phyloP scores from a whole-genome alignment of 495 filamentous ascomycete genomes.

The Parachaetomium inaequale region DNA sequence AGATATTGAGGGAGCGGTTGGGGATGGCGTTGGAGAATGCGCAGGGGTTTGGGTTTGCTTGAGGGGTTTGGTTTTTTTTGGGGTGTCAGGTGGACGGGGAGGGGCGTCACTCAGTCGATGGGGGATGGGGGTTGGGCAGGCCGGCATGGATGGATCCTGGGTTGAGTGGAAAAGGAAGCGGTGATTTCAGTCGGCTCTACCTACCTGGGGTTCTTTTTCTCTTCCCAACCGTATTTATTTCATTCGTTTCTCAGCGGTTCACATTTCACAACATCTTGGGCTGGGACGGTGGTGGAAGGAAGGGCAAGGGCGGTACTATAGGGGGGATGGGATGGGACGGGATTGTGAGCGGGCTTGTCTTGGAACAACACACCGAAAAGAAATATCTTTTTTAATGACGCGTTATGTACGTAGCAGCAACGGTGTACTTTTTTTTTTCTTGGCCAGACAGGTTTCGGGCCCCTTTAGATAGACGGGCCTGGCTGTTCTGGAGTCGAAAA shows the following conservation, averaged over 20 bases:
- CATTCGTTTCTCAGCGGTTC: neutral
- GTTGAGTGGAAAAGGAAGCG: too few relatives aligned
- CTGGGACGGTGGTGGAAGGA: too few relatives aligned
- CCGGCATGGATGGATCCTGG: neutral
- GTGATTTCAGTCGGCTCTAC: neutral
- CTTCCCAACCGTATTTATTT: neutral
- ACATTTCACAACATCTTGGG: too few relatives aligned
- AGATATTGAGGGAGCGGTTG: slow-evolving; percentile 69
- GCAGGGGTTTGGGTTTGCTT: slow-evolving; percentile 83
- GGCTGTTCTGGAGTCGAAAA: neutral
- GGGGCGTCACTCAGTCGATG: neutral
- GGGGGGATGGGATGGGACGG: neutral
- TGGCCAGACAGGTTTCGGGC: neutral
- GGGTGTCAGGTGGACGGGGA: neutral
- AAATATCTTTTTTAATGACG: neutral
- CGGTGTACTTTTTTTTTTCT: neutral
- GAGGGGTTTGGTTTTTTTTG: neutral
- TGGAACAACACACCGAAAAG: neutral
- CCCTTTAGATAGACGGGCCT: slow-evolving; percentile 5
- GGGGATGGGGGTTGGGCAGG: neutral
- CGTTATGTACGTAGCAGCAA: neutral
- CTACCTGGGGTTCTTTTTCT: neutral
- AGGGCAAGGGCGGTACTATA: neutral
- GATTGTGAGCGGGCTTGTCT: neutral
- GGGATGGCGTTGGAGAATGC: slow-evolving; percentile 80